Conservation (phyloP, 78 protist genomes). For the Mantamonas sphyraenae region DNA sequence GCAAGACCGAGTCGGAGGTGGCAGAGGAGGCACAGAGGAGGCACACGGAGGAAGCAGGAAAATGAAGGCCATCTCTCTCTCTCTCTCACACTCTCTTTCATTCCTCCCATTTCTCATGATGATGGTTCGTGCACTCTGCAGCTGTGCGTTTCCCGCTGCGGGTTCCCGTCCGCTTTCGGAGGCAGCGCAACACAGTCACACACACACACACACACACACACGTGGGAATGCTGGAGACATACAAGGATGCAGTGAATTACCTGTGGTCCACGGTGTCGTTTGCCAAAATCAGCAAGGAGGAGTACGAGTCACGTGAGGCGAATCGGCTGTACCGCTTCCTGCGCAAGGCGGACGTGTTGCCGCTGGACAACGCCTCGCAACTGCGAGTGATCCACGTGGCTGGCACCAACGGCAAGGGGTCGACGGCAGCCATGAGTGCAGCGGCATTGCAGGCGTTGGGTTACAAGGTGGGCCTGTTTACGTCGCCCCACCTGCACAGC, state of each 20-base stretch:
- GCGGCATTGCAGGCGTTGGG: slow-evolving; percentile 16
- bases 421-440: slow-evolving; percentile 10
- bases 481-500: slow-evolving; percentile 46
- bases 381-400: slow-evolving; percentile 41
- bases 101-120: no score
- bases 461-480: slow-evolving; percentile 21
- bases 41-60: no score
- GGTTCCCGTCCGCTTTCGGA: no score
- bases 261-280: not conserved
- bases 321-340: not conserved
- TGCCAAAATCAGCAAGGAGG: not conserved
- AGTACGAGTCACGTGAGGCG: not conserved
- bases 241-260: not conserved
- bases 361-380: not conserved
- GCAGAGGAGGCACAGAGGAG: no score
- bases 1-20: no score
- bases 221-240: not conserved
- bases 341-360: not conserved
- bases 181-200: no score
- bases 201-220: no score
- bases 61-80: no score
- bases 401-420: slow-evolving; percentile 66
- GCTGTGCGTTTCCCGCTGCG: no score
- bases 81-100: no score
- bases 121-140: no score